Percentiles rank a stretch among this genome's conserved stretches.
Conservation (phyloP, 2,329 filamentous ascomycete genomes). For the Fusarium nodosum region DNA sequence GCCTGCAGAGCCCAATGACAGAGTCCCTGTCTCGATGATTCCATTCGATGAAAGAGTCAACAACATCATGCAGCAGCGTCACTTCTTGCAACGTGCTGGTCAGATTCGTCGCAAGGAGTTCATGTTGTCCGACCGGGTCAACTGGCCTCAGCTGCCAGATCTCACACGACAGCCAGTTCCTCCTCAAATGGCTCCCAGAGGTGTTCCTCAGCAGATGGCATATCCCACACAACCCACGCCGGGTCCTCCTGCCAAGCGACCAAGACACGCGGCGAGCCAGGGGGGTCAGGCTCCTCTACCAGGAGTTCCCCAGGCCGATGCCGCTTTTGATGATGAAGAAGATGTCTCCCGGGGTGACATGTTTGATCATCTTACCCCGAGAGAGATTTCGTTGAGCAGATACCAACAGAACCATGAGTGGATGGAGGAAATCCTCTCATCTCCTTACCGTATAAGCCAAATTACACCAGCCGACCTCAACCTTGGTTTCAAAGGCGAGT, state of each 20-base stretch:
- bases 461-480: slow-evolving; percentile 91
- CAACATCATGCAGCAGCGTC: slow-evolving; percentile 70
- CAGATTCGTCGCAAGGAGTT: slow-evolving; percentile 92
- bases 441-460: slow-evolving; percentile 86
- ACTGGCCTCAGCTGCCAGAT: slow-evolving; percentile 86
- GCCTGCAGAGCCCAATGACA: slow-evolving; percentile 78
- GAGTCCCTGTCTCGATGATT: slow-evolving; percentile 77
- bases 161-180: slow-evolving; percentile 65
- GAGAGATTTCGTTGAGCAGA: slow-evolving; percentile 87
- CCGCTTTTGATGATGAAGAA: slow-evolving; percentile 84
- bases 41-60: slow-evolving; percentile 73
- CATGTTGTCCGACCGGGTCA: slow-evolving; percentile 88
- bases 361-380: slow-evolving; percentile 89
- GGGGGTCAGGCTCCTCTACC: slow-evolving; percentile 56
- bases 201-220: slow-evolving; percentile 72
- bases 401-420: slow-evolving; percentile 98
- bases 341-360: slow-evolving; percentile 88
- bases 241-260: slow-evolving; percentile 69
- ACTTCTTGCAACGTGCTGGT: slow-evolving; percentile 78
- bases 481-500: slow-evolving; percentile 84
- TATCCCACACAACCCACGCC: slow-evolving; percentile 68
- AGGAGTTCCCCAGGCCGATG: slow-evolving; percentile 57
- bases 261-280: slow-evolving; percentile 61
- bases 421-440: slow-evolving; percentile 98
- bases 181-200: slow-evolving; percentile 60